Percentiles rank a stretch among this genome's conserved stretches.
phyloP scores from a whole-genome alignment of 139 green algal species.

The Chlamydomonas asymmetrica region DNA sequence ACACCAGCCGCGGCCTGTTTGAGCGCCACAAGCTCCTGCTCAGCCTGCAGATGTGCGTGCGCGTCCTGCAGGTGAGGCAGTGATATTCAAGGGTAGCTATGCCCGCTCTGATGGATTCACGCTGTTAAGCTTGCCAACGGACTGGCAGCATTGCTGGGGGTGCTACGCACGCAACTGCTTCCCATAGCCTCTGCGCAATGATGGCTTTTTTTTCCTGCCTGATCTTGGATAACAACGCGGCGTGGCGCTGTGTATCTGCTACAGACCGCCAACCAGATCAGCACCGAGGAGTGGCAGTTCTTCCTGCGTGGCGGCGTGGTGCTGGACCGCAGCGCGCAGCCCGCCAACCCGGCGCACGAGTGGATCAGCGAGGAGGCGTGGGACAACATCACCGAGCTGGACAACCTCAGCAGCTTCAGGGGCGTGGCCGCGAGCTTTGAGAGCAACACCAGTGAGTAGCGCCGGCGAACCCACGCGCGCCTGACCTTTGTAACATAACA shows the following conservation, averaged over 20 bases:
- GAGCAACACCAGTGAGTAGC: no score
- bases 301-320: conserved; percentile 78
- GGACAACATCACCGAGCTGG: conserved; percentile 82
- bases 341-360: conserved; percentile 59
- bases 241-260: no score
- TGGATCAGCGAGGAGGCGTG: conserved; percentile 81
- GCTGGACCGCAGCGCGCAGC: conserved; percentile 70
- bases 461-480: no score
- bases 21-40: conserved; percentile 90
- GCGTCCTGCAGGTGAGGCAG: conserved; percentile 62
- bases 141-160: no score
- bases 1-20: conserved; percentile 81
- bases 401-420: conserved; percentile 76
- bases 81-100: no score
- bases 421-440: conserved; percentile 63
- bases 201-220: no score
- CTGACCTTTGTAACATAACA: no score
- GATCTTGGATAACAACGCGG: no score
- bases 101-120: no score
- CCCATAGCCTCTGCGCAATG: no score
- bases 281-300: conserved; percentile 82
- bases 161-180: no score
- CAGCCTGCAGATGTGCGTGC: conserved; percentile 82
- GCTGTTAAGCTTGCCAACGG: no score
- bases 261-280: conserved; percentile 60